These are phyloP conservation scores for Oryza rufipogon DNA, from an alignment of 176 grass and related monocot species.

Conservation along the genomic window DNA sequence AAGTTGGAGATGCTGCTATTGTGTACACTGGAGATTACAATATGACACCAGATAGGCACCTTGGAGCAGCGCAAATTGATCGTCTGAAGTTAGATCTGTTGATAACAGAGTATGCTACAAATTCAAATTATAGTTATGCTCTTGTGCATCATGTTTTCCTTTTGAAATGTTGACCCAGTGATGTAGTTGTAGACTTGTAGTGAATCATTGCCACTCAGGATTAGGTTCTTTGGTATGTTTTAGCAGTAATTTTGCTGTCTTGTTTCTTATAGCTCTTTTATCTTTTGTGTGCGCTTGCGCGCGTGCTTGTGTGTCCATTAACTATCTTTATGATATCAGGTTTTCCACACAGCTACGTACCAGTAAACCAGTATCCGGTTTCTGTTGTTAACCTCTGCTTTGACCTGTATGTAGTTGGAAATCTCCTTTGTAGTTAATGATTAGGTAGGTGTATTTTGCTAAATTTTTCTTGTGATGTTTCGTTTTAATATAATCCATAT, in stretches of 20 bases:
- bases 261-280: background rate
- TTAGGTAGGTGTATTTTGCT: constrained; percentile 16
- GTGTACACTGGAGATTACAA: constrained; percentile 98
- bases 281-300: background rate
- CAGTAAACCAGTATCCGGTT: background rate
- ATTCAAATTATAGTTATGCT: constrained; percentile 19
- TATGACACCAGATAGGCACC: constrained; percentile 99
- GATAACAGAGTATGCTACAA: constrained; percentile 78
- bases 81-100: constrained; percentile 76
- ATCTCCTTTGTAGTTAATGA: constrained; percentile 14
- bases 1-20: constrained; percentile 73
- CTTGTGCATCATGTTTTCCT: constrained; percentile 6
- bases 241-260: background rate
- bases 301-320: background rate
- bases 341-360: constrained; percentile 9
- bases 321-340: constrained; percentile 13
- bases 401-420: background rate
- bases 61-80: constrained; percentile 96
- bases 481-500: constrained; percentile 5
- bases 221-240: constrained; percentile 16
- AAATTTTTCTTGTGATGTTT: background rate
- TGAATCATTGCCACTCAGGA: constrained; percentile 1
- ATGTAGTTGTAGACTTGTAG: constrained; percentile 1
- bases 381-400: background rate
- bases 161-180: background rate